Conservation (phyloP, 768 basidiomycete genomes). For the Tylopilus vinaceipallidus region DNA sequence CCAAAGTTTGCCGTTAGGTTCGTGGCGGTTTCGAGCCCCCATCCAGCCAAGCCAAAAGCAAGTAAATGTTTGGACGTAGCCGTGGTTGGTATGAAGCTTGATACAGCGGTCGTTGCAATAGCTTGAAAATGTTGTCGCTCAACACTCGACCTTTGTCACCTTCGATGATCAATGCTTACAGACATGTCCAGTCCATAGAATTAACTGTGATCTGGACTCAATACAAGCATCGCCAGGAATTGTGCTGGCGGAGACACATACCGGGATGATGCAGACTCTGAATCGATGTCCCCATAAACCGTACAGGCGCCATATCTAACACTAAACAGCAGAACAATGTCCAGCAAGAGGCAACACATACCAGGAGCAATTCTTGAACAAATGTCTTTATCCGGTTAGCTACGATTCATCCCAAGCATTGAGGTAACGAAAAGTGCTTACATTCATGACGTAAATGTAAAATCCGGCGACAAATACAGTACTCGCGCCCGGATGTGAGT, state of each 20-base stretch:
- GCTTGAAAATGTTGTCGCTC: slow-evolving; percentile 2
- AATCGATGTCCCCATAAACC: slow-evolving; percentile 13
- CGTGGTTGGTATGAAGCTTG: slow-evolving; percentile 12
- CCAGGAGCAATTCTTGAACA: slow-evolving; percentile 19
- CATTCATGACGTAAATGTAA: slow-evolving; percentile 20
- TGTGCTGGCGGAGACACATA: neutral
- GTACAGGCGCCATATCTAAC: slow-evolving; percentile 25
- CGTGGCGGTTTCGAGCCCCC: slow-evolving; percentile 18
- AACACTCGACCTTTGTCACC: neutral
- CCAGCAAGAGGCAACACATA: neutral
- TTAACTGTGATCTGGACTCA: slow-evolving; percentile 8
- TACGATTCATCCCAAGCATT: neutral
- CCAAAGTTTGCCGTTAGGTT: slow-evolving; percentile 17
- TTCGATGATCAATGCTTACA: slow-evolving; percentile 10
- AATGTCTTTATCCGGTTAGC: slow-evolving; percentile 7
- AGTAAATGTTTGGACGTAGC: slow-evolving; percentile 5
- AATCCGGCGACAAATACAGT: slow-evolving; percentile 13
- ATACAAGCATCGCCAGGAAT: neutral
- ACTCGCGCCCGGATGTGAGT: slow-evolving; percentile 3
- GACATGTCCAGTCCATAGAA: slow-evolving; percentile 16
- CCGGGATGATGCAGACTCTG: slow-evolving; percentile 15
- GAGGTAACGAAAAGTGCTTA: slow-evolving; percentile 2
- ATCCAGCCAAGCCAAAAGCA: slow-evolving; percentile 13
- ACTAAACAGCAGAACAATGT: neutral
- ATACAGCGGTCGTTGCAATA: slow-evolving; percentile 15